These are phyloP conservation scores for Gamarada debralockiae DNA, from an alignment of 495 filamentous ascomycete species.

Conservation along the genomic window DNA sequence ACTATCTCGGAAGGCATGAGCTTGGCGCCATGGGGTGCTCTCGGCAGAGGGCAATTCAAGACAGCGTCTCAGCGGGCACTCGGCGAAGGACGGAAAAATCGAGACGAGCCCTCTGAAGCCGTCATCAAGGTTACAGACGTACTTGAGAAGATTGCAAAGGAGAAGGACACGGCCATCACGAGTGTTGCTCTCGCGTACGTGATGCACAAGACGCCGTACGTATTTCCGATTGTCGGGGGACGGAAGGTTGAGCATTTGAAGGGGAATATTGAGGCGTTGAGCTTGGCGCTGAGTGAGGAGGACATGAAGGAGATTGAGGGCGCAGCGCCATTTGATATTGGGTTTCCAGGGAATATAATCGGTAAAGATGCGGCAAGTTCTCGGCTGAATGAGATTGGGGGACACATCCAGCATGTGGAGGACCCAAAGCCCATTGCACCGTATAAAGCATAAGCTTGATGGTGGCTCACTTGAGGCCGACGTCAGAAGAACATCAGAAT, in stretches of 20 bases:
- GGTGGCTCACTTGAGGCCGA: too few relatives aligned
- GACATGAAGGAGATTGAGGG: constrained; percentile 64
- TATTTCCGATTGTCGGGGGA: constrained; percentile 71
- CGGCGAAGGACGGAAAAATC: constrained; percentile 12
- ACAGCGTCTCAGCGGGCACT: constrained; percentile 38
- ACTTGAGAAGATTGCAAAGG: constrained; percentile 55
- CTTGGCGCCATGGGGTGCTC: constrained; percentile 57
- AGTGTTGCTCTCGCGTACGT: constrained; percentile 71
- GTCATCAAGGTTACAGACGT: constrained; percentile 49
- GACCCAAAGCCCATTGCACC: constrained; percentile 18
- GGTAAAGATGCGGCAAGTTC: constrained; percentile 36
- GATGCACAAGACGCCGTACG: constrained; percentile 66
- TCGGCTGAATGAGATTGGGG: constrained; percentile 36
- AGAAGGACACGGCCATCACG: constrained; percentile 47
- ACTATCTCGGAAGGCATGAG: constrained; percentile 63
- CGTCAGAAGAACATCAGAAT: too few relatives aligned
- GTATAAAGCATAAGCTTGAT: neutral
- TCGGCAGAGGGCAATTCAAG: constrained; percentile 63
- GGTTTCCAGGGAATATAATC: constrained; percentile 56
- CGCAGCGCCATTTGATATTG: constrained; percentile 56
- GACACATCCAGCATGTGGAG: constrained; percentile 39
- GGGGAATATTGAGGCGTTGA: constrained; percentile 63
- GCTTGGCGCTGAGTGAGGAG: constrained; percentile 48
- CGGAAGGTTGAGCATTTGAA: constrained; percentile 57
- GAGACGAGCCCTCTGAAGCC: constrained; percentile 8